Conservation (phyloP, 176 grass and related monocot species). For the Tillandsia leiboldiana region DNA sequence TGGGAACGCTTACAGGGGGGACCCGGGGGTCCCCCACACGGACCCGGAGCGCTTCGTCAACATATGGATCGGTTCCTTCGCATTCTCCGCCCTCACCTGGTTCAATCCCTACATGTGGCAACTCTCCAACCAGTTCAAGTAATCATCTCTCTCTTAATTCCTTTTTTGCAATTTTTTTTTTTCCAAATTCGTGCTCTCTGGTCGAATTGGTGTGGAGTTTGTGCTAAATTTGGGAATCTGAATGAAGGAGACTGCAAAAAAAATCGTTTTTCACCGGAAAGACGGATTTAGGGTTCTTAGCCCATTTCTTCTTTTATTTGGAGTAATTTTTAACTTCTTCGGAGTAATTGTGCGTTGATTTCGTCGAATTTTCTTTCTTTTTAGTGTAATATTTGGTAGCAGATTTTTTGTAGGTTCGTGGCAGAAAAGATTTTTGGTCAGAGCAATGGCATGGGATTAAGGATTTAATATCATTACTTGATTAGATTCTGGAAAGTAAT, state of each 20-base stretch:
- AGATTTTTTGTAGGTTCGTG: too few relatives aligned
- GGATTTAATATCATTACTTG: too few relatives aligned
- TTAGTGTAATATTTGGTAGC: background rate
- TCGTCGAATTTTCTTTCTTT: background rate
- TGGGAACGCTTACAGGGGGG: slow-evolving; percentile 8
- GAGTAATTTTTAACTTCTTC: background rate
- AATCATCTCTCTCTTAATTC: background rate
- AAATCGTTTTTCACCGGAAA: too few relatives aligned
- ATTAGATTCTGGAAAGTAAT: too few relatives aligned
- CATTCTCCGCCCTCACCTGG: slow-evolving; percentile 20
- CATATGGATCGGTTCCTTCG: slow-evolving; percentile 12
- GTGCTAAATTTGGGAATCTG: too few relatives aligned
- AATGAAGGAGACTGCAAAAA: too few relatives aligned
- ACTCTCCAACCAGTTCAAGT: slow-evolving; percentile 13
- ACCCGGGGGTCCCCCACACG: slow-evolving; percentile 20
- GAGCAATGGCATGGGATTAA: too few relatives aligned
- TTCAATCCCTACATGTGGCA: background rate
- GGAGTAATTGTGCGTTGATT: background rate
- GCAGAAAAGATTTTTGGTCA: too few relatives aligned
- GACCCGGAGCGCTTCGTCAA: slow-evolving; percentile 6
- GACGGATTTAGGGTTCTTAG: too few relatives aligned
- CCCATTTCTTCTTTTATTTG: background rate
- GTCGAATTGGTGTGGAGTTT: too few relatives aligned
- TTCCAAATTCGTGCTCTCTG: background rate
- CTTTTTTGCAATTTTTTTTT: background rate